Percentiles rank a stretch among this genome's conserved stretches.
Conservation (phyloP, 2,329 filamentous ascomycete species). For the Apiospora rasikravindrae region DNA sequence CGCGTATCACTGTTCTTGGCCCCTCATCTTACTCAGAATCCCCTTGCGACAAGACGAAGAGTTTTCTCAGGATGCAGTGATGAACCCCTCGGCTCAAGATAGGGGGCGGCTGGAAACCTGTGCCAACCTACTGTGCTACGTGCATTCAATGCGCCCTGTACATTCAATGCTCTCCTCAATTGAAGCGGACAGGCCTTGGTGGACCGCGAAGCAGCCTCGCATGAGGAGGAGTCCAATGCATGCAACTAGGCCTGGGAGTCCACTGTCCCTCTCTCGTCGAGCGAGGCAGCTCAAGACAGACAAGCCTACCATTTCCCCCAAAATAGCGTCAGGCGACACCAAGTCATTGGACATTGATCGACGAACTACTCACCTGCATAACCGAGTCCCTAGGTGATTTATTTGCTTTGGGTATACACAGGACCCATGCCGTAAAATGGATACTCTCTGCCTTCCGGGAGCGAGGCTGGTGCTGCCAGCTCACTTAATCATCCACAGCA, state of each 20-base stretch:
- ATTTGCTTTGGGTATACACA: constrained; percentile 27
- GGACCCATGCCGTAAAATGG: constrained; percentile 32
- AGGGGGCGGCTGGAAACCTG: constrained; percentile 11
- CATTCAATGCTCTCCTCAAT: neutral
- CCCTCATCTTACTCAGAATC: constrained; percentile 3
- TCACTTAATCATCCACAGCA: constrained; percentile 13
- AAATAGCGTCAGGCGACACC: constrained; percentile 30
- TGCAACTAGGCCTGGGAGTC: neutral
- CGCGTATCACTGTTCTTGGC: constrained; percentile 7
- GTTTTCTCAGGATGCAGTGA: neutral
- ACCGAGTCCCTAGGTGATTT: constrained; percentile 9
- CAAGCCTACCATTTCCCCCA: constrained; percentile 23
- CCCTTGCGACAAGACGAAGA: constrained; percentile 2
- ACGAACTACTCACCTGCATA: constrained; percentile 23
- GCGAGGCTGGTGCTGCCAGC: constrained; percentile 30
- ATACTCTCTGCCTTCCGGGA: constrained; percentile 23
- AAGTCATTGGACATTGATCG: constrained; percentile 24
- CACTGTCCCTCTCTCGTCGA: neutral
- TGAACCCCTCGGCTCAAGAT: neutral
- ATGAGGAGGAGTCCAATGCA: constrained; percentile 5
- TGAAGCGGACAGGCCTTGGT: neutral
- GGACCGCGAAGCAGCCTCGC: constrained; percentile 7
- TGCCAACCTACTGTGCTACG: constrained; percentile 2
- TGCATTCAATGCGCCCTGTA: neutral
- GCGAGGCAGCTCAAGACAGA: neutral